These are phyloP conservation scores for Aureobasidium sp. DNA, from an alignment of 2,329 filamentous ascomycete genomes.

Conservation along the genomic window DNA sequence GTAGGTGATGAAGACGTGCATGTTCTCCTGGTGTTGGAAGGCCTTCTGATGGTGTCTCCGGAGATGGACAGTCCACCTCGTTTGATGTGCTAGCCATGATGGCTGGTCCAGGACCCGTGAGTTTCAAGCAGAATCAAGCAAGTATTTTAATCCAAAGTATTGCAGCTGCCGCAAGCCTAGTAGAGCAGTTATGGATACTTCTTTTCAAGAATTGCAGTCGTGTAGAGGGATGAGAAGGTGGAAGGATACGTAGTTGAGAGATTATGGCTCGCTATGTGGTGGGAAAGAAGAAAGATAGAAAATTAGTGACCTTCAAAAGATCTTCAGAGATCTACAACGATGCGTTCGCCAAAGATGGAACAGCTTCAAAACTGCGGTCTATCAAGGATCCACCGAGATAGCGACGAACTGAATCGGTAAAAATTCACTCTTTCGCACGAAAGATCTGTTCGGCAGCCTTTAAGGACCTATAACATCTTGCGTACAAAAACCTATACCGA, in stretches of 20 bases:
- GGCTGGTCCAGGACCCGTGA: background rate
- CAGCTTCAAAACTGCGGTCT: background rate
- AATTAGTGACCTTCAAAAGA: background rate
- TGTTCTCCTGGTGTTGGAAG: constrained; percentile 2
- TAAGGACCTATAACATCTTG: background rate
- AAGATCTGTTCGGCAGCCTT: background rate
- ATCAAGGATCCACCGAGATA: constrained; percentile 4
- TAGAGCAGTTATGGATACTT: background rate
- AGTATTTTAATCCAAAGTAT: background rate
- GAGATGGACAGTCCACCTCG: background rate
- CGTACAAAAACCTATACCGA: background rate
- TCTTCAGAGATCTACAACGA: background rate
- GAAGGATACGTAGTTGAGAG: background rate
- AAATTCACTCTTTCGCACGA: background rate
- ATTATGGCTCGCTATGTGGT: background rate
- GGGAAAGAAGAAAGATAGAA: background rate
- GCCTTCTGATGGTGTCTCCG: background rate
- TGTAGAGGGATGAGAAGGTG: background rate
- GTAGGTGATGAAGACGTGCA: background rate
- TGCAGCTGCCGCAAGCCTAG: background rate
- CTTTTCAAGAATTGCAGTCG: background rate
- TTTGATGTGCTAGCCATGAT: background rate
- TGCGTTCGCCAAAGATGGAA: constrained; percentile 6
- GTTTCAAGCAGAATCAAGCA: background rate
- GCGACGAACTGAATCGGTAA: background rate